Evolutionary conservation across 805 yeast genomes (phyloP).

Genomic region (Metschnikowia santaceciliae): DNA sequence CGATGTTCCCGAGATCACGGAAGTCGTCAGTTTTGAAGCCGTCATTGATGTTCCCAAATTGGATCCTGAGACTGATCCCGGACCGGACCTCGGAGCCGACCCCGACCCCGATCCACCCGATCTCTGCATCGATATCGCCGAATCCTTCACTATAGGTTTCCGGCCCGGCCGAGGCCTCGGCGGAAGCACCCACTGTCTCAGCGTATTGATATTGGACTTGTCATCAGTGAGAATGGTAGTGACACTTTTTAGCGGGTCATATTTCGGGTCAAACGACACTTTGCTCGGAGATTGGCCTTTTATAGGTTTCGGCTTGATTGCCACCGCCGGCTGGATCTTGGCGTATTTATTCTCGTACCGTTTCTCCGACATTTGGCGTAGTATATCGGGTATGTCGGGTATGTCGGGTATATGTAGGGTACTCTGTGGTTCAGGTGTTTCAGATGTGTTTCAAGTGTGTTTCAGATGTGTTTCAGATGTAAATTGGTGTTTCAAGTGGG

Average conservation of each 20-base stretch:
- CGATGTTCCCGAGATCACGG: too few species aligned
- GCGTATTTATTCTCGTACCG: slow-evolving; percentile 22
- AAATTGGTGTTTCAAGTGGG: too few species aligned
- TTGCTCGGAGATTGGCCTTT: slow-evolving; percentile 22
- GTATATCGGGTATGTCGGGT: too few species aligned
- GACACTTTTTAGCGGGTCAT: slow-evolving; percentile 12
- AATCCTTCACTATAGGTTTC: slow-evolving; percentile 33
- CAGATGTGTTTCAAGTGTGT: too few species aligned
- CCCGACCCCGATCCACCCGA: too few species aligned
- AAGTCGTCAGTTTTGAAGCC: background rate
- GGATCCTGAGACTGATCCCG: background rate
- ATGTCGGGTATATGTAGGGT: too few species aligned
- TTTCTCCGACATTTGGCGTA: background rate
- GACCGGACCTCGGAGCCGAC: background rate
- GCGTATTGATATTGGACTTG: slow-evolving; percentile 44
- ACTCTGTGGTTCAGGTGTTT: too few species aligned
- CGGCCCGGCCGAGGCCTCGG: slow-evolving; percentile 79
- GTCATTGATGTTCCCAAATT: background rate
- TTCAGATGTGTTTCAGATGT: too few species aligned
- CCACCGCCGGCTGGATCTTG: slow-evolving; percentile 38
- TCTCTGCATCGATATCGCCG: background rate
- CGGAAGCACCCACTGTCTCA: slow-evolving; percentile 80
- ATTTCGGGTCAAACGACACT: slow-evolving; percentile 21
- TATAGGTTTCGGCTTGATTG: slow-evolving; percentile 32
- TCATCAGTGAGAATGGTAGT: slow-evolving; percentile 2